Evolutionary conservation across 768 basidiomycete genomes (phyloP).

Genomic region (Chalciporus piperatus): DNA sequence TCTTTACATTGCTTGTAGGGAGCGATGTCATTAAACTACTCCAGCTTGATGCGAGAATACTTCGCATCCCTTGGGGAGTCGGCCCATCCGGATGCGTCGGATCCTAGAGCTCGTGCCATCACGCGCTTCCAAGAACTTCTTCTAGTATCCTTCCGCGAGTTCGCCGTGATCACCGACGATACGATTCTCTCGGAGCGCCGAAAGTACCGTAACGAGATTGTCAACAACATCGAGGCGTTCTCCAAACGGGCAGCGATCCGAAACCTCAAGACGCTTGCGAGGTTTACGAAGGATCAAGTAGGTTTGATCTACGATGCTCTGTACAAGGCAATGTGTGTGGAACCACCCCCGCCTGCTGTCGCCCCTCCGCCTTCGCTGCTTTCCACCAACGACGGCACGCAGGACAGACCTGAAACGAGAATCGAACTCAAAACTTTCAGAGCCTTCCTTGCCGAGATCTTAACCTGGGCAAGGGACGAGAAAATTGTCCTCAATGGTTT

Average conservation of each 20-base stretch:
- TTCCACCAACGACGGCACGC: constrained; percentile 52
- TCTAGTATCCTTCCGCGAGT: constrained; percentile 96
- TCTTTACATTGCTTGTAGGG: neutral
- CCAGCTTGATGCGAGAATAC: constrained; percentile 91
- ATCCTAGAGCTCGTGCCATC: constrained; percentile 88
- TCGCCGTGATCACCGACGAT: constrained; percentile 94
- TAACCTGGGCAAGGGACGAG: constrained; percentile 95
- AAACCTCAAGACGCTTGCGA: constrained; percentile 74
- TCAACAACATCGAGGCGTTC: constrained; percentile 91
- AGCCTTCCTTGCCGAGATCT: constrained; percentile 86
- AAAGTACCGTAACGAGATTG: constrained; percentile 83
- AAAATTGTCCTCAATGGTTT: constrained; percentile 91
- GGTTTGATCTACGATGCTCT: constrained; percentile 91
- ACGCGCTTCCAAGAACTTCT: constrained; percentile 97
- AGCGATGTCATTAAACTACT: neutral
- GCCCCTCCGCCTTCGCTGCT: constrained; percentile 52
- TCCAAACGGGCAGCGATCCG: constrained; percentile 89
- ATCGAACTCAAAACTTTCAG: constrained; percentile 84
- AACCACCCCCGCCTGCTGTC: constrained; percentile 60
- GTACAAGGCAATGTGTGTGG: constrained; percentile 78
- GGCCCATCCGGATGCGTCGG: constrained; percentile 85
- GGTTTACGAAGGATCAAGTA: constrained; percentile 84
- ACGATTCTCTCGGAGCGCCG: constrained; percentile 84
- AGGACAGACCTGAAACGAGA: constrained; percentile 85
- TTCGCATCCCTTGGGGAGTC: constrained; percentile 92